Conservation (phyloP, 2,329 filamentous ascomycete genomes). For the Epichloe bromicola region DNA sequence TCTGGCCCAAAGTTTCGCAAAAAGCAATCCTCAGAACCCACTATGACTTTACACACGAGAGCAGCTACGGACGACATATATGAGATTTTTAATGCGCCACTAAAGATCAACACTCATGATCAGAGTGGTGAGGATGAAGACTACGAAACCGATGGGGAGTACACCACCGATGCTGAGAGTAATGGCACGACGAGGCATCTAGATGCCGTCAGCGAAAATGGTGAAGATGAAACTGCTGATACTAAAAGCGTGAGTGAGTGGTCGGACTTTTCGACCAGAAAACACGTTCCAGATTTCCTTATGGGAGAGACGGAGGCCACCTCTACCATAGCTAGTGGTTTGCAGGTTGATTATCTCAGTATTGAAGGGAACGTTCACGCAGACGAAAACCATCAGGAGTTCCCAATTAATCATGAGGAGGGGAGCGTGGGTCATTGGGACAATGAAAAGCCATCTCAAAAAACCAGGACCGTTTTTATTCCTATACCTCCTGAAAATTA, state of each 20-base stretch:
- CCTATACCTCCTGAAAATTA: conserved; percentile 79
- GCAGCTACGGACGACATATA: conserved; percentile 97
- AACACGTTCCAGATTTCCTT: conserved; percentile 46
- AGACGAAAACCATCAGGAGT: conserved; percentile 10
- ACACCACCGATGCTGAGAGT: conserved; percentile 77
- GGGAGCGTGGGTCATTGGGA: conserved; percentile 29
- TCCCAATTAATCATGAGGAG: conserved; percentile 21
- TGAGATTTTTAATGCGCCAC: conserved; percentile 84
- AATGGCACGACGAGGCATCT: conserved; percentile 64
- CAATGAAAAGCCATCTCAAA: conserved; percentile 29
- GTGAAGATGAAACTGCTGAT: conserved; percentile 38
- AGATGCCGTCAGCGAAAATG: conserved; percentile 25
- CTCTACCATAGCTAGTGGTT: conserved; percentile 17
- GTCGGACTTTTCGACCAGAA: conserved; percentile 73
- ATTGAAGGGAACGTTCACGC: not conserved
- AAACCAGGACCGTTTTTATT: conserved; percentile 54
- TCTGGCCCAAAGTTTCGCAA: conserved; percentile 73
- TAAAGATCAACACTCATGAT: conserved; percentile 19
- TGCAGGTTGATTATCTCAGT: not conserved
- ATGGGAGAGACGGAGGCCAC: conserved; percentile 17
- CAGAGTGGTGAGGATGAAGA: conserved; percentile 49
- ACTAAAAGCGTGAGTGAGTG: conserved; percentile 63
- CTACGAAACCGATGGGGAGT: conserved; percentile 61
- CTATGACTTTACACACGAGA: conserved; percentile 92
- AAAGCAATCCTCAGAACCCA: conserved; percentile 71